phyloP scores from a whole-genome alignment of 2,329 filamentous ascomycete genomes.

The Pyricularia pennisetigena region DNA sequence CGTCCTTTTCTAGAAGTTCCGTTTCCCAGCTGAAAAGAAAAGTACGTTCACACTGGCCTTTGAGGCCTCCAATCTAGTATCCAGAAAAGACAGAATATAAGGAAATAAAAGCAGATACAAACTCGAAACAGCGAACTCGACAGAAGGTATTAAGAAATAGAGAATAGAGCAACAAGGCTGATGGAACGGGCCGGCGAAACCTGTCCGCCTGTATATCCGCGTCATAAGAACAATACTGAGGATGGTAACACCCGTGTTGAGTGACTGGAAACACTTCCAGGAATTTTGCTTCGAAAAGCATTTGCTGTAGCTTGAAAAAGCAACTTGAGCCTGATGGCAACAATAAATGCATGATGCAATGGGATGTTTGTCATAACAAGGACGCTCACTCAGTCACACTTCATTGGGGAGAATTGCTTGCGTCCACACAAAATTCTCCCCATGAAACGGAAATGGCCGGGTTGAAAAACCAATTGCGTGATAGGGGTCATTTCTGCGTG shows the following conservation, averaged over 20 bases:
- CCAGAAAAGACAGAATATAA: neutral
- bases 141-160: neutral
- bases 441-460: neutral
- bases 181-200: neutral
- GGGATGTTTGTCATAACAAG: neutral
- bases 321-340: neutral
- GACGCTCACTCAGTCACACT: neutral
- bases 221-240: neutral
- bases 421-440: neutral
- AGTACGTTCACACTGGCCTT: neutral
- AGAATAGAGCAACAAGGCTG: neutral
- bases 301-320: neutral
- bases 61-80: constrained; percentile 6
- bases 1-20: constrained; percentile 6
- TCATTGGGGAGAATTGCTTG: neutral
- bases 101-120: constrained; percentile 1
- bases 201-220: neutral
- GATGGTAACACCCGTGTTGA: neutral
- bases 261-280: neutral
- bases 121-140: neutral
- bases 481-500: constrained; percentile 15
- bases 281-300: neutral
- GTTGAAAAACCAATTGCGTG: neutral
- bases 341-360: neutral
- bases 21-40: neutral